Percentiles rank a stretch among this genome's conserved stretches.
Conservation (phyloP, 1,284 basidiomycete species). For the Puccinia coronata region DNA sequence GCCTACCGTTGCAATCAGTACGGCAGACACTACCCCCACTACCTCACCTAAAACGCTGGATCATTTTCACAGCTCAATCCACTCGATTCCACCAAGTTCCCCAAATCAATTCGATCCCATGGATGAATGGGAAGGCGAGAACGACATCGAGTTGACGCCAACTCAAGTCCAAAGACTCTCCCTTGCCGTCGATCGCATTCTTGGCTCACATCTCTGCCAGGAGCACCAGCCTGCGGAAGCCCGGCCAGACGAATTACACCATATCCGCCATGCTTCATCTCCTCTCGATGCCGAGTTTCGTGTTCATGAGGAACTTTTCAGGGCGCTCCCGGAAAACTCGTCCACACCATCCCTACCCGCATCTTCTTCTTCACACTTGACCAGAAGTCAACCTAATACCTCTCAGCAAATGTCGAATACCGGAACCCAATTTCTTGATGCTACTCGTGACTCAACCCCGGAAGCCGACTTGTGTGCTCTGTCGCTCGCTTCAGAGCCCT, state of each 20-base stretch:
- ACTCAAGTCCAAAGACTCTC: constrained; percentile 23
- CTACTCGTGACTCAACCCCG: not conserved
- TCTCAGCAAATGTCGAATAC: not conserved
- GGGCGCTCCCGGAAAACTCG: constrained; percentile 7
- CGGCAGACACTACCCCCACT: not conserved
- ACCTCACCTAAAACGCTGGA: not conserved
- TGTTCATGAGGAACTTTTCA: constrained; percentile 44
- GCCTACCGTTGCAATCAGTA: not conserved
- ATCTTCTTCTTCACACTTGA: not conserved
- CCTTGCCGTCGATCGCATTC: constrained; percentile 36
- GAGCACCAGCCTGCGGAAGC: not conserved
- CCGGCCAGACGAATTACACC: not conserved
- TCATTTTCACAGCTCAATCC: not conserved
- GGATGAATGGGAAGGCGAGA: not conserved
- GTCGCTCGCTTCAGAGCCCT: not conserved
- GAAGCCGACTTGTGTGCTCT: not conserved
- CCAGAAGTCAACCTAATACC: not conserved
- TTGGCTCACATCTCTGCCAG: not conserved
- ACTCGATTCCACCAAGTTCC: not conserved
- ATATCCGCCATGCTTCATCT: not conserved
- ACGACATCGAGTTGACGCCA: constrained; percentile 3
- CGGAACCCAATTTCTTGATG: not conserved
- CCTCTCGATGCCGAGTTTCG: constrained; percentile 15
- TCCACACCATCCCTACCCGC: not conserved
- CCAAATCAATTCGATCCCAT: not conserved